A percentile compares a stretch with the other conserved stretches of the same genome.
Evolutionary conservation across 2,329 filamentous ascomycete genomes (phyloP).

Genomic region (Rhinocladiella mackenziei): DNA sequence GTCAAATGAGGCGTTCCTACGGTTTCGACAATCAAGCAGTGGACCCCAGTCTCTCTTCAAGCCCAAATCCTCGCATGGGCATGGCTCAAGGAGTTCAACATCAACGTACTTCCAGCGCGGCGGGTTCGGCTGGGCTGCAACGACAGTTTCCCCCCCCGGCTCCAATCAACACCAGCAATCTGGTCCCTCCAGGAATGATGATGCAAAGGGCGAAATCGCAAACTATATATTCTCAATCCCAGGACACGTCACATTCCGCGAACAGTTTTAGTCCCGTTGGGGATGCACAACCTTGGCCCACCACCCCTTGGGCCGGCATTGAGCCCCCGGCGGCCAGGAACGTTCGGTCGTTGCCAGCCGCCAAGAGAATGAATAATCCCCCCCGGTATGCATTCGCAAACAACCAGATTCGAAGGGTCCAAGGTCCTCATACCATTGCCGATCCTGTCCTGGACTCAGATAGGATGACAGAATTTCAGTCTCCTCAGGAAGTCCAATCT

Average conservation of each 20-base stretch:
- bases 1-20: slow-evolving; percentile 3
- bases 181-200: neutral
- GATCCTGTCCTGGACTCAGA: slow-evolving; percentile 6
- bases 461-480: slow-evolving; percentile 13
- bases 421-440: slow-evolving; percentile 14
- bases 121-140: neutral
- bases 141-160: neutral
- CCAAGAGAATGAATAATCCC: neutral
- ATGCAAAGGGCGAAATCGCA: slow-evolving; percentile 15
- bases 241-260: neutral
- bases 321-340: too few species aligned
- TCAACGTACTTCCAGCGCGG: slow-evolving; percentile 4
- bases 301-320: neutral
- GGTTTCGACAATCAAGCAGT: slow-evolving; percentile 2
- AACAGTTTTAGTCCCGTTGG: slow-evolving; percentile 2
- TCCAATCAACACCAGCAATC: neutral
- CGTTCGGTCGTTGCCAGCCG: neutral
- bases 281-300: neutral
- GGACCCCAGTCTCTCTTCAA: neutral
- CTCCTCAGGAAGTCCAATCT: slow-evolving; percentile 7
- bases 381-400: slow-evolving; percentile 1
- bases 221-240: slow-evolving; percentile 1
- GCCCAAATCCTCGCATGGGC: neutral
- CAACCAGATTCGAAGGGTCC: slow-evolving; percentile 1
- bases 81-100: neutral